Percentiles rank a stretch among this genome's conserved stretches.
These are phyloP conservation scores for Ceratocystis ficicola DNA, from an alignment of 2,329 filamentous ascomycete species.

Conservation along the genomic window DNA sequence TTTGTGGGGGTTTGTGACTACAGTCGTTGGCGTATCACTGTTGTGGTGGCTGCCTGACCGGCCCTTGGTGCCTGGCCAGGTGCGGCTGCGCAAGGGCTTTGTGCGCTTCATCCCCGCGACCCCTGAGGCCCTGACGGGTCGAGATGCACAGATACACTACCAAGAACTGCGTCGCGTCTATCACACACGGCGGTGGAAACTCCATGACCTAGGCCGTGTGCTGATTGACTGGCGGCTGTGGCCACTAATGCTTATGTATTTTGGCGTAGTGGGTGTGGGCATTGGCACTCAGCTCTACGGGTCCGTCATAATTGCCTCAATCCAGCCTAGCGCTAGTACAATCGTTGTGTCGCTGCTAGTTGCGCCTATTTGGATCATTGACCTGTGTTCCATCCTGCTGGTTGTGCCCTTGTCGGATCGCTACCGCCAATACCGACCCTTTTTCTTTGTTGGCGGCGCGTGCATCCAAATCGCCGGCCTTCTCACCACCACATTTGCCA, in stretches of 20 bases:
- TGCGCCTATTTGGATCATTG: slow-evolving; percentile 90
- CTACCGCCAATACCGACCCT: slow-evolving; percentile 65
- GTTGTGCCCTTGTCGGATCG: slow-evolving; percentile 78
- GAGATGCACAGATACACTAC: slow-evolving; percentile 73
- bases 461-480: slow-evolving; percentile 73
- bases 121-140: slow-evolving; percentile 59
- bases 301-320: slow-evolving; percentile 71
- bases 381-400: slow-evolving; percentile 73
- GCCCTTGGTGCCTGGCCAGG: slow-evolving; percentile 59
- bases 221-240: slow-evolving; percentile 79
- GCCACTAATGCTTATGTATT: slow-evolving; percentile 83
- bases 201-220: slow-evolving; percentile 57
- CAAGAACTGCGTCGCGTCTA: slow-evolving; percentile 72
- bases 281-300: slow-evolving; percentile 84
- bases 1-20: slow-evolving; percentile 64
- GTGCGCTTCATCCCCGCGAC: slow-evolving; percentile 55
- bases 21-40: slow-evolving; percentile 58
- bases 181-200: slow-evolving; percentile 58
- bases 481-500: slow-evolving; percentile 64
- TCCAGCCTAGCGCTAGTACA: slow-evolving; percentile 59
- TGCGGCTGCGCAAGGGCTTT: slow-evolving; percentile 38
- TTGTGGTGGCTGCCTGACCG: slow-evolving; percentile 89
- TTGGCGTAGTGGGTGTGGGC: slow-evolving; percentile 83
- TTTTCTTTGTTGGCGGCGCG: slow-evolving; percentile 68
- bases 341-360: slow-evolving; percentile 71